Evolutionary conservation across 352 stramenopile genomes (phyloP).

Genomic region (Phytophthora agathidicida): DNA sequence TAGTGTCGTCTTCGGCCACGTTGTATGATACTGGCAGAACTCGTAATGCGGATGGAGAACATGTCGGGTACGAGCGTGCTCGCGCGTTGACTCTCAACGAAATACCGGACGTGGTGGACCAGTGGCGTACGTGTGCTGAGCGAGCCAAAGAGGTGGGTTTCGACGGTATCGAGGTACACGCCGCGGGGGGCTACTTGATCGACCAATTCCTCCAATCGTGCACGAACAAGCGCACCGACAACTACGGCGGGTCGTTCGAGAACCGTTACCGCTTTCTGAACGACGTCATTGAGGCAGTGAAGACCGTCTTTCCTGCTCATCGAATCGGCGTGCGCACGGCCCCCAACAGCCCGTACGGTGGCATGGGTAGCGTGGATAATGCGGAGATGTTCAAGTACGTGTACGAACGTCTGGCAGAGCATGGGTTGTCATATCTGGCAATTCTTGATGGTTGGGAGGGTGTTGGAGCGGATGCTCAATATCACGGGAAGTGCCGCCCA

Average conservation of each 20-base stretch:
- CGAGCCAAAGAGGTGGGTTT: constrained; percentile 82
- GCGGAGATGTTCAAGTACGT: constrained; percentile 46
- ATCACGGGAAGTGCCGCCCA: constrained; percentile 33
- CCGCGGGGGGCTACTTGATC: constrained; percentile 90
- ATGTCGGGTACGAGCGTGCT: constrained; percentile 20
- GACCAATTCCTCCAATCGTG: constrained; percentile 57
- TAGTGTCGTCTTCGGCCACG: constrained; percentile 48
- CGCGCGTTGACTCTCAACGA: constrained; percentile 35
- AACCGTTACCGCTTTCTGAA: constrained; percentile 74
- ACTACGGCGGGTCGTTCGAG: constrained; percentile 83
- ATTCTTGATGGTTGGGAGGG: constrained; percentile 43
- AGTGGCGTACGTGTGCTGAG: constrained; percentile 69
- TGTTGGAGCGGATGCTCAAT: constrained; percentile 28
- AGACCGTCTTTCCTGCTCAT: constrained; percentile 31
- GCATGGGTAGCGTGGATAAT: constrained; percentile 41
- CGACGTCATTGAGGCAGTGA: constrained; percentile 66
- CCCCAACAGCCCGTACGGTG: constrained; percentile 35
- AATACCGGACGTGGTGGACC: constrained; percentile 62
- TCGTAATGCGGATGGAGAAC: constrained; percentile 30
- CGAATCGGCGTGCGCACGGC: constrained; percentile 39
- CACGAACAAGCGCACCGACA: constrained; percentile 79
- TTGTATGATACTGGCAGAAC: constrained; percentile 24
- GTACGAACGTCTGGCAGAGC: constrained; percentile 30
- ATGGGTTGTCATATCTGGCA: constrained; percentile 30
- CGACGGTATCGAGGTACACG: constrained; percentile 52